Conservation (phyloP, 768 basidiomycete species). For the Lepiota brunneoincarnata region DNA sequence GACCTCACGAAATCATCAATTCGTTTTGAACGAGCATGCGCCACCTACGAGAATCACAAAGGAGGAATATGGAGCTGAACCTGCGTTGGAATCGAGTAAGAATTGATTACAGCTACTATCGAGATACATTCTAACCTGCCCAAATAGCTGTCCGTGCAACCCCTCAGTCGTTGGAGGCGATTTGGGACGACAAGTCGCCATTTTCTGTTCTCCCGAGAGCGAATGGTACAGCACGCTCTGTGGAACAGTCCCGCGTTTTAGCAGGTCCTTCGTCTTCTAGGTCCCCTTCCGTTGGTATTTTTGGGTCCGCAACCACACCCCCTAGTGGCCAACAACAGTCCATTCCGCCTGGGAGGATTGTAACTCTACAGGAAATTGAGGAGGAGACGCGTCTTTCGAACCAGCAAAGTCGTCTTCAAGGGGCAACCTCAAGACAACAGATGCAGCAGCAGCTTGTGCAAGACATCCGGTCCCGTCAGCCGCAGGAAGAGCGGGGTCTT, state of each 20-base stretch:
- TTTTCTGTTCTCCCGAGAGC: slow-evolving; percentile 63
- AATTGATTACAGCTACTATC: background rate
- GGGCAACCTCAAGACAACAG: slow-evolving; percentile 11
- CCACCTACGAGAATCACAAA: slow-evolving; percentile 15
- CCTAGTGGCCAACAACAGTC: slow-evolving; percentile 30
- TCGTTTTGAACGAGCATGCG: slow-evolving; percentile 21
- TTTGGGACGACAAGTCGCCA: slow-evolving; percentile 81
- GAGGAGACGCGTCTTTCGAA: slow-evolving; percentile 75
- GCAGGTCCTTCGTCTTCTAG: slow-evolving; percentile 11
- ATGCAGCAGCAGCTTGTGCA: slow-evolving; percentile 22
- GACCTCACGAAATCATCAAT: slow-evolving; percentile 19
- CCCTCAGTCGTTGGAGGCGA: slow-evolving; percentile 59
- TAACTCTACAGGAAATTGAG: slow-evolving; percentile 81
- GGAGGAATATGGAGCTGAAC: slow-evolving; percentile 5
- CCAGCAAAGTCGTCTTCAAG: slow-evolving; percentile 30
- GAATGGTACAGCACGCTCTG: slow-evolving; percentile 46
- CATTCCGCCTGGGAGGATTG: slow-evolving; percentile 33
- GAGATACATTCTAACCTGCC: slow-evolving; percentile 11
- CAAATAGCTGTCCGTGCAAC: slow-evolving; percentile 34
- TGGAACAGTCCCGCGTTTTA: slow-evolving; percentile 21
- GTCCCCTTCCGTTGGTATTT: slow-evolving; percentile 24
- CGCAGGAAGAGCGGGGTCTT: slow-evolving; percentile 19
- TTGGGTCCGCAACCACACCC: slow-evolving; percentile 26
- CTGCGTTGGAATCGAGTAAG: slow-evolving; percentile 3
- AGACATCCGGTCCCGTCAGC: slow-evolving; percentile 27